Evolutionary conservation across 495 filamentous ascomycete species (phyloP).

Genomic region (Aspergillus ellipticus): DNA sequence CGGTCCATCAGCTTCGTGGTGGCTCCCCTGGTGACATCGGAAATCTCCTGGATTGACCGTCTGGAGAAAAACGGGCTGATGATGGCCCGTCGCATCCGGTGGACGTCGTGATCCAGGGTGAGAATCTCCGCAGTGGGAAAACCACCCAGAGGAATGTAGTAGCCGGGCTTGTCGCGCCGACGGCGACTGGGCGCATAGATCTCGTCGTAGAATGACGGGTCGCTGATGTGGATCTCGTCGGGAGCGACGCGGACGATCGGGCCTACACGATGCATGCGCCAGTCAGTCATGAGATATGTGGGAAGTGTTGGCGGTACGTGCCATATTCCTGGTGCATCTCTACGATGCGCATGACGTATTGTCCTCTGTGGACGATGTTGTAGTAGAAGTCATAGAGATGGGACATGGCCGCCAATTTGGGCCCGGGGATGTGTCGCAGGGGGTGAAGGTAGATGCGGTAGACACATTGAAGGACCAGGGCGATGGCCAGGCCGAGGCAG

Average conservation of each 20-base stretch:
- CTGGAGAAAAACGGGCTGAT: constrained; percentile 44
- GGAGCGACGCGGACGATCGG: constrained; percentile 22
- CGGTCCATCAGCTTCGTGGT: constrained; percentile 7
- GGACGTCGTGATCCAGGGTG: constrained; percentile 42
- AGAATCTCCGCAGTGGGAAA: constrained; percentile 22
- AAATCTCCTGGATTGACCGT: constrained; percentile 19
- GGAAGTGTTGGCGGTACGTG: background rate
- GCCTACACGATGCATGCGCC: constrained; percentile 2
- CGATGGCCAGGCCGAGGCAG: background rate
- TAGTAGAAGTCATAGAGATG: constrained; percentile 26
- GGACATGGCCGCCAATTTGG: constrained; percentile 24
- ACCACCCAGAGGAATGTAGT: constrained; percentile 11
- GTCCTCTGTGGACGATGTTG: constrained; percentile 7
- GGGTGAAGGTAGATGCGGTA: constrained; percentile 25
- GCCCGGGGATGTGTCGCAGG: constrained; percentile 24
- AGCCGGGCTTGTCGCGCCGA: constrained; percentile 14
- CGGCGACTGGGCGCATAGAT: constrained; percentile 10
- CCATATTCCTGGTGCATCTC: constrained; percentile 14
- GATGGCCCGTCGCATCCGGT: constrained; percentile 35
- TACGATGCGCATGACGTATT: constrained; percentile 8
- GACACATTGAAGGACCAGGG: background rate
- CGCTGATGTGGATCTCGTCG: constrained; percentile 18
- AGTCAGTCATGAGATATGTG: no score
- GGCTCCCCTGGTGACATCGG: background rate
- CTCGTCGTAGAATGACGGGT: constrained; percentile 14